Conservation (phyloP, 2,329 filamentous ascomycete species). For the Lizonia empirigonia region DNA sequence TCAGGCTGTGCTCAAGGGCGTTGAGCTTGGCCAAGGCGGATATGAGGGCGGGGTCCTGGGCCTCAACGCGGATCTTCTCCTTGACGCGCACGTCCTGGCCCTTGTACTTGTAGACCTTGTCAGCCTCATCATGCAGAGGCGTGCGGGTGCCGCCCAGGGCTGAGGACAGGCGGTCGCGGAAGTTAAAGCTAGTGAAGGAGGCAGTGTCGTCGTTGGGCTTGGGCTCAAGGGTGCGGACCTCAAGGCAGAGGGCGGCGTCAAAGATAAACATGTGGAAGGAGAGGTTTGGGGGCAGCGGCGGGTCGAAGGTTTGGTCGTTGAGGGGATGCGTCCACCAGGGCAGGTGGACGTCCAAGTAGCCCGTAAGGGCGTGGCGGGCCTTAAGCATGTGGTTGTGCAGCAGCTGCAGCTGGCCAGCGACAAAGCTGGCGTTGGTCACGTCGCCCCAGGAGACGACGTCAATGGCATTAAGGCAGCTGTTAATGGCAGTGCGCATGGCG, state of each 20-base stretch:
- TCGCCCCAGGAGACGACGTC: slow-evolving; percentile 76
- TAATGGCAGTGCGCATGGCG: slow-evolving; percentile 75
- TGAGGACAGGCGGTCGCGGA: slow-evolving; percentile 61
- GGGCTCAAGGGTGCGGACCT: slow-evolving; percentile 73
- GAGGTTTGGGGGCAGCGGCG: slow-evolving; percentile 68
- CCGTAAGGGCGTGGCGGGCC: slow-evolving; percentile 64
- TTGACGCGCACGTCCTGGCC: slow-evolving; percentile 79
- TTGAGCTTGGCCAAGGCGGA: slow-evolving; percentile 82
- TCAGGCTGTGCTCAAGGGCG: slow-evolving; percentile 75
- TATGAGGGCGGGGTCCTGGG: slow-evolving; percentile 84
- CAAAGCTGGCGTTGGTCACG: slow-evolving; percentile 62
- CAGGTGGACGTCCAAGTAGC: slow-evolving; percentile 56
- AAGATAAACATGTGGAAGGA: slow-evolving; percentile 69
- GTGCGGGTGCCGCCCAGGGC: slow-evolving; percentile 52
- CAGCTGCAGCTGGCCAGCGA: slow-evolving; percentile 63
- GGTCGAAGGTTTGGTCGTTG: slow-evolving; percentile 65
- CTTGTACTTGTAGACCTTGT: slow-evolving; percentile 72
- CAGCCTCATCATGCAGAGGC: slow-evolving; percentile 67
- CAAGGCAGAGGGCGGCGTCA: slow-evolving; percentile 62
- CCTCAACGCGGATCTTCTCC: slow-evolving; percentile 89
- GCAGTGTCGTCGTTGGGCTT: slow-evolving; percentile 37
- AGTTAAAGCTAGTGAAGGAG: slow-evolving; percentile 54
- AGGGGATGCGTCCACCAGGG: slow-evolving; percentile 63
- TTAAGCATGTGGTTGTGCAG: slow-evolving; percentile 66
- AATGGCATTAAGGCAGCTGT: slow-evolving; percentile 81